Conservation (phyloP, 352 stramenopile genomes). For the Globisporangium cystogenes region DNA sequence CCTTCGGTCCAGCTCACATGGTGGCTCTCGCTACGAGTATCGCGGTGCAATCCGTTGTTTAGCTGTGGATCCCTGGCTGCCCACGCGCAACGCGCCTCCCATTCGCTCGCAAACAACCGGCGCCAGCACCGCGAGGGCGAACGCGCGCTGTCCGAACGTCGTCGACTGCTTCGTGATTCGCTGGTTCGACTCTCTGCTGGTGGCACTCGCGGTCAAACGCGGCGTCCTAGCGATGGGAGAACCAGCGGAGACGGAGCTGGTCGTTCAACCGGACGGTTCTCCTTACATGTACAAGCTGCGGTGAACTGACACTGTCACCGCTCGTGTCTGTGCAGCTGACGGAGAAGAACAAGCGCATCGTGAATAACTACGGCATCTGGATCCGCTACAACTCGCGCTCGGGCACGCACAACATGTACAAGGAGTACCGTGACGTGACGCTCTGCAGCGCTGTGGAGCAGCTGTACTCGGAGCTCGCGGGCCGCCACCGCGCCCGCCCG, state of each 20-base stretch:
- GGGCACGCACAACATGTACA: constrained; percentile 99
- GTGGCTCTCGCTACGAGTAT: constrained; percentile 57
- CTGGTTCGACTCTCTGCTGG: background rate
- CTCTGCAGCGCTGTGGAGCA: constrained; percentile 98
- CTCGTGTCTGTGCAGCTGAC: constrained; percentile 60
- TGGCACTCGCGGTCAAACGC: too few species aligned
- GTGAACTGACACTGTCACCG: background rate
- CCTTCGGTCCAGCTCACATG: constrained; percentile 83
- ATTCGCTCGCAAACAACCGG: constrained; percentile 1
- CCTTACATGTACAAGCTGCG: background rate
- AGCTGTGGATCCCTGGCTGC: constrained; percentile 24
- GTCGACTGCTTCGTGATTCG: background rate
- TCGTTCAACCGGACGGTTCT: background rate
- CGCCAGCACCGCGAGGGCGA: background rate
- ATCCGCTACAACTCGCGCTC: constrained; percentile 99
- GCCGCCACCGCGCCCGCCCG: constrained; percentile 95
- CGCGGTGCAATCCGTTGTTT: constrained; percentile 76
- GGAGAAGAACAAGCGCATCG: constrained; percentile 97
- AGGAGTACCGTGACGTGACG: constrained; percentile 99
- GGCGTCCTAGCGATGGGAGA: background rate
- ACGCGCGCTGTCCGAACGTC: background rate
- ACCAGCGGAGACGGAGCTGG: background rate
- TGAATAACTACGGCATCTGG: constrained; percentile 99
- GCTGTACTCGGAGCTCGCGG: constrained; percentile 99
- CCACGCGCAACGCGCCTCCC: background rate